A percentile compares a stretch with the other conserved stretches of the same genome.
phyloP scores from a whole-genome alignment of 495 filamentous ascomycete genomes.

The Daldinia loculata region DNA sequence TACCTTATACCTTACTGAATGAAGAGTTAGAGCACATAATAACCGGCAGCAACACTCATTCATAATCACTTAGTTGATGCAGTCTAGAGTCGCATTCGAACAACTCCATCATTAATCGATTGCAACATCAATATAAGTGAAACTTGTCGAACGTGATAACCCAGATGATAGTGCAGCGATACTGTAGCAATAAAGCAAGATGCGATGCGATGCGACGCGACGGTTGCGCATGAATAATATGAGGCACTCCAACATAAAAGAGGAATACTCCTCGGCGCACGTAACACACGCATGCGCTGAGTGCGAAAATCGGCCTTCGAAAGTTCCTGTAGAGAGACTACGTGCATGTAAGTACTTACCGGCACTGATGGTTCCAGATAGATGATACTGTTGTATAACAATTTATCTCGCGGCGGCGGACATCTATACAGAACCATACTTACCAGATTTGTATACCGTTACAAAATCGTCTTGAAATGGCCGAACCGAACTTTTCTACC shows the following conservation, averaged over 20 bases:
- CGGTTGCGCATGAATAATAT: conserved; percentile 5
- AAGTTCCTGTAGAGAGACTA: not conserved
- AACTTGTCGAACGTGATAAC: conserved; percentile 27
- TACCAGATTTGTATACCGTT: conserved; percentile 3
- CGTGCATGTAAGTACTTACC: not conserved
- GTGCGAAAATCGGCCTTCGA: conserved; percentile 8
- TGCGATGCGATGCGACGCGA: conserved; percentile 14
- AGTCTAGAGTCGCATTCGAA: not conserved
- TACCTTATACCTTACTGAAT: too few relatives aligned
- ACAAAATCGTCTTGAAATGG: not conserved
- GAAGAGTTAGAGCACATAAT: not conserved
- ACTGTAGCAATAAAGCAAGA: conserved; percentile 16
- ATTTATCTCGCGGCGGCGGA: conserved; percentile 9
- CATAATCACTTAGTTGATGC: too few relatives aligned
- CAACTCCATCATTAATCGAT: conserved; percentile 4
- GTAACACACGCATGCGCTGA: conserved; percentile 14
- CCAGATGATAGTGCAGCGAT: conserved; percentile 14
- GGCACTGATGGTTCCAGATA: not conserved
- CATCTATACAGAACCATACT: not conserved
- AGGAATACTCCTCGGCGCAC: conserved; percentile 16
- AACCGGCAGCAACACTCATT: not conserved
- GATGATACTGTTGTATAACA: conserved; percentile 2
- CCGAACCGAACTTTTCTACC: conserved; percentile 2
- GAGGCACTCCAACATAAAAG: conserved; percentile 10
- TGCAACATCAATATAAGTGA: conserved; percentile 27